phyloP scores from a whole-genome alignment of 2,329 filamentous ascomycete genomes.

The Fusarium sarcochroum region DNA sequence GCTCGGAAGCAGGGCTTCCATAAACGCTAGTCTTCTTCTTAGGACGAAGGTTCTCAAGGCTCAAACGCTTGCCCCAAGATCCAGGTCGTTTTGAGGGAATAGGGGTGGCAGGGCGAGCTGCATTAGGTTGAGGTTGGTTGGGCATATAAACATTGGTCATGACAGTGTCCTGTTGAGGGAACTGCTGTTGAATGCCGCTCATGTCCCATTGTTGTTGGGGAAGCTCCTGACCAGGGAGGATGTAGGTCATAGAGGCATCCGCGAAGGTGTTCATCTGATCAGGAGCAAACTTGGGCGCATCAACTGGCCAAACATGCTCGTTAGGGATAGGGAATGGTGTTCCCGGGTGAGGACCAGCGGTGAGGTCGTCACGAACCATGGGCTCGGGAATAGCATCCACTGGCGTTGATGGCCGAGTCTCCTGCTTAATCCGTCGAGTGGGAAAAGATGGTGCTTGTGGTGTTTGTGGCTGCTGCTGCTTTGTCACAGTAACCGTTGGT shows the following conservation, averaged over 20 bases:
- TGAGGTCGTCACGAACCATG: constrained; percentile 54
- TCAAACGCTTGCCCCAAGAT: constrained; percentile 56
- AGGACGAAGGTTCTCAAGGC: constrained; percentile 56
- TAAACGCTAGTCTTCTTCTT: constrained; percentile 54
- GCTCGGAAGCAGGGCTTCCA: constrained; percentile 47
- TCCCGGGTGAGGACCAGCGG: constrained; percentile 57
- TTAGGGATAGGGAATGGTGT: constrained; percentile 59
- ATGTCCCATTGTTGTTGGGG: constrained; percentile 49
- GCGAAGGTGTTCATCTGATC: constrained; percentile 55
- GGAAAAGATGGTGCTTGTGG: constrained; percentile 49
- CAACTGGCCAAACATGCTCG: constrained; percentile 55
- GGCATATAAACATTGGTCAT: constrained; percentile 49
- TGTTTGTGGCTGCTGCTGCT: constrained; percentile 52
- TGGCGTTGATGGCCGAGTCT: constrained; percentile 56
- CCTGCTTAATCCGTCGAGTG: constrained; percentile 54
- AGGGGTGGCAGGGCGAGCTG: constrained; percentile 55
- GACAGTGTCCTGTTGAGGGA: constrained; percentile 49
- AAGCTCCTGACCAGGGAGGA: constrained; percentile 50
- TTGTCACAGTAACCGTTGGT: constrained; percentile 46
- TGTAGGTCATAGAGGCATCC: constrained; percentile 50
- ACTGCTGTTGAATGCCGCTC: constrained; percentile 46
- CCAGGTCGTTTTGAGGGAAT: constrained; percentile 57
- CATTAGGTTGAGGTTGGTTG: constrained; percentile 42
- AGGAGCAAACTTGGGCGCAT: constrained; percentile 58
- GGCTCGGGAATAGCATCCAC: constrained; percentile 48